Evolutionary conservation across 768 basidiomycete species (phyloP).

Genomic region (Calocera viscosa): DNA sequence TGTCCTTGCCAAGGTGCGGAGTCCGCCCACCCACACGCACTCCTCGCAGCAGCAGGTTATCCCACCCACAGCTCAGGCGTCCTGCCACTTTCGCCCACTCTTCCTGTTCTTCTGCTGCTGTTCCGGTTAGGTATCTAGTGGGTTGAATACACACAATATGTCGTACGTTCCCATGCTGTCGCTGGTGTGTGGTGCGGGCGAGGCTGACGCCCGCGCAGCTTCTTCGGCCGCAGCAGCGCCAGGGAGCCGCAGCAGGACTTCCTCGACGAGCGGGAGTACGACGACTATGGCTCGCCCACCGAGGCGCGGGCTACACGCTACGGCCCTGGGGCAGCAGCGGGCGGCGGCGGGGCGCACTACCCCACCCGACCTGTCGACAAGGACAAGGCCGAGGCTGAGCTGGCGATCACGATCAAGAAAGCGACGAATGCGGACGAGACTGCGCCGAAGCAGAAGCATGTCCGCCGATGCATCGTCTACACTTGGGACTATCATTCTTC

Average conservation of each 20-base stretch:
- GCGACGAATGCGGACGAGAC: slow-evolving; percentile 90
- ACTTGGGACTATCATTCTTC: slow-evolving; percentile 99
- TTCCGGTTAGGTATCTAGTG: no score
- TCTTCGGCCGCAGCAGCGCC: not conserved
- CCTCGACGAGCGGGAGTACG: not conserved
- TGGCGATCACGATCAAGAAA: slow-evolving; percentile 94
- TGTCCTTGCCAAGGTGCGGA: no score
- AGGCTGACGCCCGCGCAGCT: not conserved
- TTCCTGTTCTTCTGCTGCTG: not conserved
- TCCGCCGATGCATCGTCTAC: slow-evolving; percentile 95
- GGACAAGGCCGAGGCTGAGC: slow-evolving; percentile 92
- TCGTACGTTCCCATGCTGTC: not conserved
- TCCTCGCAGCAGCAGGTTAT: not conserved
- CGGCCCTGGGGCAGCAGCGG: slow-evolving; percentile 1
- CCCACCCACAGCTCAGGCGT: no score
- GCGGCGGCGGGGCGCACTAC: slow-evolving; percentile 66
- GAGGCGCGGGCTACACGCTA: slow-evolving; percentile 8
- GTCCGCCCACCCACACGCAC: no score
- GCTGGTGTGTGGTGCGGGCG: not conserved
- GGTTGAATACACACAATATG: not conserved
- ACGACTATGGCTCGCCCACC: slow-evolving; percentile 9
- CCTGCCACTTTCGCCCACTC: no score
- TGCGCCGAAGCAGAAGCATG: slow-evolving; percentile 98
- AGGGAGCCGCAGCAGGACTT: not conserved
- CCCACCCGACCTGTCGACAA: slow-evolving; percentile 97